Evolutionary conservation across 148 eudicot species (phyloP).

Genomic region (Amaranthus palmeri): DNA sequence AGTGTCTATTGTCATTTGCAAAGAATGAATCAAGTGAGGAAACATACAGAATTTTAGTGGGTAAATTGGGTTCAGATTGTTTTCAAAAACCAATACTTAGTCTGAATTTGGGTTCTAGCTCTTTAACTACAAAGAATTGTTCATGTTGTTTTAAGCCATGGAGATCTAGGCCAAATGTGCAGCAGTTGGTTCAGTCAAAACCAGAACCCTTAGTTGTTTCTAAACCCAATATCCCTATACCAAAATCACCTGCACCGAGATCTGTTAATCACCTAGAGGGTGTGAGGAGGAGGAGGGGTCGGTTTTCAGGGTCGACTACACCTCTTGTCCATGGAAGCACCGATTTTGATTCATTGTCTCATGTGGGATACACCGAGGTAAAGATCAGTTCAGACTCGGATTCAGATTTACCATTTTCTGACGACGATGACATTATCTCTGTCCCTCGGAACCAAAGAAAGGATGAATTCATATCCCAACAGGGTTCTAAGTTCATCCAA

Average conservation of each 20-base stretch:
- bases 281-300: constrained; percentile 49
- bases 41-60: constrained; percentile 40
- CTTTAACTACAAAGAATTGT: constrained; percentile 38
- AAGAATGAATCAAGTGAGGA: constrained; percentile 40
- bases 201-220: constrained; percentile 30
- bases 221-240: constrained; percentile 57
- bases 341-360: constrained; percentile 36
- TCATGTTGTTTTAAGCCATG: constrained; percentile 57
- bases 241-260: constrained; percentile 49
- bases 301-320: constrained; percentile 32
- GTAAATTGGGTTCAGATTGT: constrained; percentile 48
- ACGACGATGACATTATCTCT: constrained; percentile 42
- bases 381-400: constrained; percentile 62
- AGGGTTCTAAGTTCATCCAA: constrained; percentile 14
- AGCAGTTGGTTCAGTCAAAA: constrained; percentile 37
- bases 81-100: constrained; percentile 32
- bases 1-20: constrained; percentile 48
- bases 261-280: constrained; percentile 58
- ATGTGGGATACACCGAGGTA: constrained; percentile 56
- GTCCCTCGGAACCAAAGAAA: constrained; percentile 18
- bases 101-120: constrained; percentile 31
- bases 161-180: constrained; percentile 46
- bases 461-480: constrained; percentile 13
- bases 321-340: constrained; percentile 27
- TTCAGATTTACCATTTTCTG: constrained; percentile 51